Evolutionary conservation across 495 filamentous ascomycete genomes (phyloP).

Genomic region (Staphylotrichum tortipilum): DNA sequence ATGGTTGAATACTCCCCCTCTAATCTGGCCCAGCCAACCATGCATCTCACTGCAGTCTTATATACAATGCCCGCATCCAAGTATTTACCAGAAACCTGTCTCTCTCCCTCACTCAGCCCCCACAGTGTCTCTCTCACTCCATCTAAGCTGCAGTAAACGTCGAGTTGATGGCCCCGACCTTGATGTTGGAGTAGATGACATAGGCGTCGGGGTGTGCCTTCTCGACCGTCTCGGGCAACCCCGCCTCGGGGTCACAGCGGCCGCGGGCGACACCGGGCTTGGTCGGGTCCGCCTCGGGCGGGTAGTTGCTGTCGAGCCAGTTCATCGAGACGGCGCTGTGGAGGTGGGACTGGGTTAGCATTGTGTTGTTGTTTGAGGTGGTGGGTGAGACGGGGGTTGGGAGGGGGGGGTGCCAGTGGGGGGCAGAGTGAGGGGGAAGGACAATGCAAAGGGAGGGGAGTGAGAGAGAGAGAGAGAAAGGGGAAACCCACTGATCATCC

Average conservation of each 20-base stretch:
- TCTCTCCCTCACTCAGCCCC: neutral
- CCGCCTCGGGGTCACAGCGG: conserved; percentile 47
- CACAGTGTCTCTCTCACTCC: neutral
- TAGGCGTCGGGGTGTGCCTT: conserved; percentile 38
- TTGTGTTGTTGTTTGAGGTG: neutral
- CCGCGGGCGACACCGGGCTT: conserved; percentile 55
- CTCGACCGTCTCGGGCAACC: conserved; percentile 47
- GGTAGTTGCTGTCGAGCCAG: conserved; percentile 64
- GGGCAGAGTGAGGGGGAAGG: neutral
- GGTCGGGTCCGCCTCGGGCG: conserved; percentile 36
- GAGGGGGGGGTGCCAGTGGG: too few species aligned
- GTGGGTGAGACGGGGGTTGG: too few species aligned
- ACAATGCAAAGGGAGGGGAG: too few species aligned
- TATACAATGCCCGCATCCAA: neutral
- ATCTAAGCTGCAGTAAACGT: conserved; percentile 18
- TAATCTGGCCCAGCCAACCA: too few species aligned
- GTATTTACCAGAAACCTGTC: neutral
- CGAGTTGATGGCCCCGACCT: conserved; percentile 35
- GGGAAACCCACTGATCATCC: conserved; percentile 49
- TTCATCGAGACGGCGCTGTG: conserved; percentile 49
- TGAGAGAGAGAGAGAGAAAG: too few species aligned
- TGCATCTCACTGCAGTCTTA: too few species aligned
- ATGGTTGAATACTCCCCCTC: too few species aligned
- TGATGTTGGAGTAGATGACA: conserved; percentile 61
- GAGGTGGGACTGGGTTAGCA: neutral